These are phyloP conservation scores for Barnettozyma wickerhamii DNA, from an alignment of 805 yeast genomes.

Conservation along the genomic window DNA sequence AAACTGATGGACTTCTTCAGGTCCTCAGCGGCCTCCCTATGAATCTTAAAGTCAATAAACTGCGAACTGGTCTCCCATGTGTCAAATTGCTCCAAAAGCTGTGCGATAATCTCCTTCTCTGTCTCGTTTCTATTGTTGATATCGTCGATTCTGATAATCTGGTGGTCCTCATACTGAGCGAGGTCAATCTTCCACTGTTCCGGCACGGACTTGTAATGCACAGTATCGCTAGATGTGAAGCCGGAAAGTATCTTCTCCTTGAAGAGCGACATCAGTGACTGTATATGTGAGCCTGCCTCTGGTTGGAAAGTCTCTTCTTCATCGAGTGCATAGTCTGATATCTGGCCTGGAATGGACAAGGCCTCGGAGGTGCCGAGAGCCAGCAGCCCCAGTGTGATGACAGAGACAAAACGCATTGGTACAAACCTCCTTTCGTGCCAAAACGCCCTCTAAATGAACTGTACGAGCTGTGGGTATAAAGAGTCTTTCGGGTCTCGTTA, in stretches of 20 bases:
- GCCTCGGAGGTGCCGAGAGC: neutral
- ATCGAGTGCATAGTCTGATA: neutral
- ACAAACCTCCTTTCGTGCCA: no score
- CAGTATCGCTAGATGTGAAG: neutral
- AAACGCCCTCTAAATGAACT: no score
- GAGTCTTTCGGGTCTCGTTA: no score
- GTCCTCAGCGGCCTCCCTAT: conserved; percentile 9
- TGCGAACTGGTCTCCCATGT: conserved; percentile 48
- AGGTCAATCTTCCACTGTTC: conserved; percentile 20
- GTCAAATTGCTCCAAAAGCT: conserved; percentile 16
- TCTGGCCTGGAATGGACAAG: neutral
- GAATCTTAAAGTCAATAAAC: conserved; percentile 42
- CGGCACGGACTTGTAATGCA: neutral
- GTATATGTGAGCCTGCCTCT: neutral
- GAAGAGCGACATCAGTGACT: neutral
- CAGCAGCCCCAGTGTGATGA: neutral
- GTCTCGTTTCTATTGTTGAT: neutral
- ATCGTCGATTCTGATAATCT: conserved; percentile 15
- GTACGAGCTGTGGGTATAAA: no score
- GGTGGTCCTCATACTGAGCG: conserved; percentile 17
- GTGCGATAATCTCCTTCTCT: neutral
- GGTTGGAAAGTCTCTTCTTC: no score
- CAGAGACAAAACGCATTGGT: neutral
- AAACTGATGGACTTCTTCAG: conserved; percentile 1
- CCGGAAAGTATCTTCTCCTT: neutral